phyloP scores from a whole-genome alignment of 257 asterid genomes.

The Scutellaria baicalensis region DNA sequence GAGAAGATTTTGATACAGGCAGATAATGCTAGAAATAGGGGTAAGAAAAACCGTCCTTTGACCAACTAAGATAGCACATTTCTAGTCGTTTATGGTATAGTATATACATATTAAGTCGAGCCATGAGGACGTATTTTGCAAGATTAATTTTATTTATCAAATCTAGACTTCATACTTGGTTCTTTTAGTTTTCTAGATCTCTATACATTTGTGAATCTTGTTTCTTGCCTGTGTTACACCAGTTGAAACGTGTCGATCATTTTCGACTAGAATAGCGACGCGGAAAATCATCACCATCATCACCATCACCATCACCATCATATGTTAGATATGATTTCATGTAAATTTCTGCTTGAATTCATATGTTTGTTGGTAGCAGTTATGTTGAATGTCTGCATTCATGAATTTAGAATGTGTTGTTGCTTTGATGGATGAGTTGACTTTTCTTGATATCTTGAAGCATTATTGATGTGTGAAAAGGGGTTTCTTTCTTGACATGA shows the following conservation, averaged over 20 bases:
- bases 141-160: conserved; percentile 15
- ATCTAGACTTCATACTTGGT: neutral
- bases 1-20: conserved; percentile 33
- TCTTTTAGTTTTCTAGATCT: neutral
- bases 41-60: conserved; percentile 6
- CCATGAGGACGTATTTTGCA: conserved; percentile 10
- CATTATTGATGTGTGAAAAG: neutral
- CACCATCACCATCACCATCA: neutral
- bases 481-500: neutral
- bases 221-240: neutral
- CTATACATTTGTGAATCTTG: neutral
- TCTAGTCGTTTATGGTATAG: conserved; percentile 25
- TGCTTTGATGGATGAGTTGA: neutral
- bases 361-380: neutral
- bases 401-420: neutral
- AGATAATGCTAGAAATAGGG: conserved; percentile 33
- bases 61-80: conserved; percentile 24
- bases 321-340: neutral
- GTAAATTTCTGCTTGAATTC: neutral
- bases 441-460: neutral
- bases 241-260: neutral
- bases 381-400: neutral
- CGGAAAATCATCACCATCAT: neutral
- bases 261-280: neutral
- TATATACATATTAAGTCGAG: conserved; percentile 27